phyloP scores from a whole-genome alignment of 2,329 filamentous ascomycete species.

The Penicillium frequentans region DNA sequence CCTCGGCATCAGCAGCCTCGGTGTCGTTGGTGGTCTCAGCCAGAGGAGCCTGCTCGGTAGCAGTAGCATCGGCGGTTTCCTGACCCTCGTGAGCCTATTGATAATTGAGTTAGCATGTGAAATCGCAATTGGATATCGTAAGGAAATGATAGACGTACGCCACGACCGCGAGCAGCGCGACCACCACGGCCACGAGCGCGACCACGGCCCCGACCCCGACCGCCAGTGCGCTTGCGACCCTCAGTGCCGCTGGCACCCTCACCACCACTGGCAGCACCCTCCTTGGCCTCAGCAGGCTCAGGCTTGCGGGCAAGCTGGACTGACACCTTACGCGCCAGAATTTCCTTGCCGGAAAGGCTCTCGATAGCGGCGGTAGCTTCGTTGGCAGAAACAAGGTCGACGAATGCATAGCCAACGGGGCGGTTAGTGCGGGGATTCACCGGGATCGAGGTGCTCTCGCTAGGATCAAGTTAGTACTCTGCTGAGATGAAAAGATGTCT shows the following conservation, averaged over 20 bases:
- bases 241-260: slow-evolving; percentile 72
- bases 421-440: slow-evolving; percentile 99
- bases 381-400: slow-evolving; percentile 90
- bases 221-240: slow-evolving; percentile 60
- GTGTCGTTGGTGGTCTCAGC: slow-evolving; percentile 58
- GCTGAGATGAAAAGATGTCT: not conserved
- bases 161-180: slow-evolving; percentile 65
- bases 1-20: slow-evolving; percentile 38
- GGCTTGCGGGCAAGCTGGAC: slow-evolving; percentile 98
- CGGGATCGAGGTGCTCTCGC: slow-evolving; percentile 97
- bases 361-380: slow-evolving; percentile 95
- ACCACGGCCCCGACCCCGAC: slow-evolving; percentile 61
- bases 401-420: slow-evolving; percentile 97
- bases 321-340: slow-evolving; percentile 97
- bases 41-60: slow-evolving; percentile 53
- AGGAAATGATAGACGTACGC: slow-evolving; percentile 43
- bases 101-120: not conserved
- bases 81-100: slow-evolving; percentile 26
- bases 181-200: slow-evolving; percentile 68
- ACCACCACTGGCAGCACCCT: slow-evolving; percentile 68
- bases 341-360: slow-evolving; percentile 95
- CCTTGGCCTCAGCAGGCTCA: slow-evolving; percentile 79
- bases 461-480: slow-evolving; percentile 43
- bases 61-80: slow-evolving; percentile 28
- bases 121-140: not conserved